Evolutionary conservation across 78 protist genomes (phyloP), one percentile per base, ranked within the genome.

Genomic region (Polysphondylium violaceum): DNA sequence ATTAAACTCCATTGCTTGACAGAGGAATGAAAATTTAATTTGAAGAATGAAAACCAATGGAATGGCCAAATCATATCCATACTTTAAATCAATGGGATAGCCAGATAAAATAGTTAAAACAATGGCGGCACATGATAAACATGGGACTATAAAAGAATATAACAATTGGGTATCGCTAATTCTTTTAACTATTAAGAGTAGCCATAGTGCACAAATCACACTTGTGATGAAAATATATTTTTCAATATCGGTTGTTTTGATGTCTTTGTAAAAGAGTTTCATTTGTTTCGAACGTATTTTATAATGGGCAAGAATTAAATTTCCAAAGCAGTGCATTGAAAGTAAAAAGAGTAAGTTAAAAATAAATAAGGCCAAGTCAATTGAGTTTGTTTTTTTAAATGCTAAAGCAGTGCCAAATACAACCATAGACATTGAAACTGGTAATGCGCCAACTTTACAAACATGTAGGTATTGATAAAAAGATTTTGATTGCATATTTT

Each of bases 321-420:
- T n/a, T n/a, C n/a, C n/a, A n/a, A n/a, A n/a, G n/a, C n/a, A n/a
- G 31, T 61, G 27, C 4, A 61, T 61, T 14, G 69, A 61, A 16
- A 61, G 31, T 31, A 40, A 61, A 11, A 61, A 16, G 16, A 61
- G 27, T 31, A 61, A 61, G 17, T 40, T 33, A 61, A 61, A 61
- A 61, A 33, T 61, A 61, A 61, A 61, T 11, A 61, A n/a, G n/a
- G n/a, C n/a, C n/a, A n/a, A n/a, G 31, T 61, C 69, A 31, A 61
- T 61, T 25, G 27, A 23, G 8, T 61, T 61, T 4, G 69, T 65
- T 17, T 29, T 50, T n/a, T 50, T 65, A 65, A 38, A 65, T 4
- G 74, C 74, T n/a, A 65, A 36, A n/a, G 74, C n/a, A 36, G 44
- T 38, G 2, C 74, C 74, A 65, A 29, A 65, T 21, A 65, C 23